Evolutionary conservation across 148 eudicot species (phyloP).

Genomic region (Amaranthus palmeri): DNA sequence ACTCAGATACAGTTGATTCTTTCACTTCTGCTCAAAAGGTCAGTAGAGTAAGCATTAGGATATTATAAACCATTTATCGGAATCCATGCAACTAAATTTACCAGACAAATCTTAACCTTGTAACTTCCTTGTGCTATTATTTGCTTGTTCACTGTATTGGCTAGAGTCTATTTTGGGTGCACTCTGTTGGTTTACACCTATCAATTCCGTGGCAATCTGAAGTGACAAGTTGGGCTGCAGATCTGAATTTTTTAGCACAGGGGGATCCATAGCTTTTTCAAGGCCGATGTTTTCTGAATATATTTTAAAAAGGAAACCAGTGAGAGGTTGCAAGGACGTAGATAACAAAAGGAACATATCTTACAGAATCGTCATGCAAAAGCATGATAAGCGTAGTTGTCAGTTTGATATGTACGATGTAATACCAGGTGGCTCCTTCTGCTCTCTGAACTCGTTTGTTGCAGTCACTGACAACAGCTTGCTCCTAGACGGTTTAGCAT

Average conservation of each 20-base stretch:
- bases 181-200: constrained; percentile 17
- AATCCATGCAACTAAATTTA: not conserved
- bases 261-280: constrained; percentile 17
- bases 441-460: constrained; percentile 16
- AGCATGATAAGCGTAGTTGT: no score
- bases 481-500: not conserved
- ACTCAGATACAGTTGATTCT: constrained; percentile 14
- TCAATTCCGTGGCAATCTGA: constrained; percentile 24
- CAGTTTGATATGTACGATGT: not conserved
- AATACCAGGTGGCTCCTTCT: constrained; percentile 23
- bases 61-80: not conserved
- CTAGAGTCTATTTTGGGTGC: constrained; percentile 17
- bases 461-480: no score
- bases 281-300: constrained; percentile 6
- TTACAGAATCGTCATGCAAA: no score
- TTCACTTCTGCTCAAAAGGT: constrained; percentile 19
- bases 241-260: constrained; percentile 18
- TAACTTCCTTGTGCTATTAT: not conserved
- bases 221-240: constrained; percentile 17
- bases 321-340: not conserved
- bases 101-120: constrained; percentile 17
- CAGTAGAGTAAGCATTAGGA: constrained; percentile 7
- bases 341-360: no score
- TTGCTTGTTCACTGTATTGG: constrained; percentile 11
- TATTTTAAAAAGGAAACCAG: not conserved